These are phyloP conservation scores for Amanita molliuscula DNA, from an alignment of 768 basidiomycete genomes.

Conservation along the genomic window DNA sequence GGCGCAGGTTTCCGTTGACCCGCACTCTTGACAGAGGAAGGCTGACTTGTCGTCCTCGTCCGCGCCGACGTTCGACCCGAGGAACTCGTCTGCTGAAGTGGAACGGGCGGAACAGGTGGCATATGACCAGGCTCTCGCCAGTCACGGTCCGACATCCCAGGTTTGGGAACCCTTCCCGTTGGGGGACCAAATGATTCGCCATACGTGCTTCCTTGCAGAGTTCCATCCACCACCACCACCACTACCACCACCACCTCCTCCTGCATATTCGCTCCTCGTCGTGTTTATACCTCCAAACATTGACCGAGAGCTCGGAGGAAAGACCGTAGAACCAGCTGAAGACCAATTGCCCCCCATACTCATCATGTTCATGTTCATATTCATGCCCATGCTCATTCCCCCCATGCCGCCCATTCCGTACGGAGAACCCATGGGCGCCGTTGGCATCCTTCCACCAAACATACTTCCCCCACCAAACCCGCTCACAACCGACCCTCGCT, in stretches of 20 bases:
- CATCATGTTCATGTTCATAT: constrained; percentile 31
- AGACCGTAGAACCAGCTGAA: constrained; percentile 36
- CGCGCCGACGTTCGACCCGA: constrained; percentile 13
- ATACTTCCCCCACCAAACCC: constrained; percentile 38
- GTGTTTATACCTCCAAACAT: constrained; percentile 44
- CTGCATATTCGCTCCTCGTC: constrained; percentile 57
- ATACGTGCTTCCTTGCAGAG: constrained; percentile 60
- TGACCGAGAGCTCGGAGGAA: constrained; percentile 38
- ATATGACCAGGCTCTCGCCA: constrained; percentile 29
- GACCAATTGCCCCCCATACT: constrained; percentile 30
- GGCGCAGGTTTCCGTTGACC: constrained; percentile 21
- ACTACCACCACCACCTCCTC: constrained; percentile 42
- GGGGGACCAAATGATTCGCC: constrained; percentile 51
- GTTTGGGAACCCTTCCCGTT: not conserved
- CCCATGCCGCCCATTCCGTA: constrained; percentile 25
- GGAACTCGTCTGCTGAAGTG: constrained; percentile 12
- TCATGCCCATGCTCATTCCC: constrained; percentile 16
- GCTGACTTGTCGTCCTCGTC: constrained; percentile 35
- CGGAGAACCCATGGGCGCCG: constrained; percentile 19
- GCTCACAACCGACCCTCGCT: constrained; percentile 54
- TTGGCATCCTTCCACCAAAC: constrained; percentile 27
- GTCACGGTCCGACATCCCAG: constrained; percentile 7
- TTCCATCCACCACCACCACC: constrained; percentile 35
- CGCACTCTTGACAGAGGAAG: constrained; percentile 19
- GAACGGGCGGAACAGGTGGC: constrained; percentile 31